Evolutionary conservation across 768 basidiomycete genomes (phyloP), one percentile per base, ranked within the genome.

Genomic region (Dioszegia hungarica): DNA sequence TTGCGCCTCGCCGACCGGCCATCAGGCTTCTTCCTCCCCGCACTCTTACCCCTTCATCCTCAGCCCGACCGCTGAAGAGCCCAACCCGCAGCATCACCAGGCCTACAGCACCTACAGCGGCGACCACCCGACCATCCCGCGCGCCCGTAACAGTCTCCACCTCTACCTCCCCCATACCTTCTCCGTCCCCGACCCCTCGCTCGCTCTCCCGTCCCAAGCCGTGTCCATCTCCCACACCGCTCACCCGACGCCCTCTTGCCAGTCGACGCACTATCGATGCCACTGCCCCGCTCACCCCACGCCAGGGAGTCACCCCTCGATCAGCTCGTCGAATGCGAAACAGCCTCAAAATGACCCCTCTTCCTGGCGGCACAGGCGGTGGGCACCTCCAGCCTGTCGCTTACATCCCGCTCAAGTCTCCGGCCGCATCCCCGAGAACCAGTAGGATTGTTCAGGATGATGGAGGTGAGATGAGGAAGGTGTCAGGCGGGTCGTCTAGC

Each of bases 201-300:
- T 34, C 22, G 10, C 33, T 4, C 12, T 12, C 36, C n/a, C 28
- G 4, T 51, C 49, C 10, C 49, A 31, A 9, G 34, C 49, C n/a
- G n/a, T n/a, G n/a, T n/a, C n/a, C n/a, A n/a, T n/a, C n/a, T n/a
- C n/a, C n/a, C n/a, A n/a, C n/a, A n/a, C 49, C 49, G 3, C 36
- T 51, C 5, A 37, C 36, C 19, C 49, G 49, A 5, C 49, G 34
- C 12, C 49, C 49, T 17, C 49, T 51, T 36, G 49, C n/a, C 36
- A 27, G 2, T 25, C 49, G 49, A 17, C 47, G 47, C 8, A 48
- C 47, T 8, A 19, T 48, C 19, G 27, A 49, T 6, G 43, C 43
- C 6, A 2, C 29, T 9, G 33, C 10, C 19, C 47, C 27, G 15
- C 15, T 47, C 24, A 25, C 45, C 20, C 8, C 20, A 6, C 27